Evolutionary conservation across 176 grass and related monocot genomes (phyloP).

Genomic region (Triticum dicoccoides): DNA sequence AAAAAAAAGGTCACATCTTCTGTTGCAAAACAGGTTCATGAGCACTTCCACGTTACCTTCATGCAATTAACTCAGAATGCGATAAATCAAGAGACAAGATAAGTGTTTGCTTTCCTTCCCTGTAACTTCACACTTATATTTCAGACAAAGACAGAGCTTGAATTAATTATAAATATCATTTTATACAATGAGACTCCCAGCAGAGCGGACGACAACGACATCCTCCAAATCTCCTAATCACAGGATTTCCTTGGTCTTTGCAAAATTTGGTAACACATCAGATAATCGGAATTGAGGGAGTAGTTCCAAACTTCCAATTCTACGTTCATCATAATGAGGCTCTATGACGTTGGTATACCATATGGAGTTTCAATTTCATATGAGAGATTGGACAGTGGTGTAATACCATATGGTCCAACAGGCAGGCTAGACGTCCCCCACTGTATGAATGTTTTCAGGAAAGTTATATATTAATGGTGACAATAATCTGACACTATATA

Average conservation of each 20-base stretch:
- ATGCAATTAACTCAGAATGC: neutral
- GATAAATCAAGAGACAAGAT: neutral
- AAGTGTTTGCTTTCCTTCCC: neutral
- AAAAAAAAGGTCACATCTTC: neutral
- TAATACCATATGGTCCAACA: neutral
- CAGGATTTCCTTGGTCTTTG: neutral
- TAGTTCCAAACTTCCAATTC: neutral
- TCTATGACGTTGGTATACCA: neutral
- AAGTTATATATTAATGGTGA: neutral
- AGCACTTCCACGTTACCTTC: neutral
- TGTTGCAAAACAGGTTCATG: neutral
- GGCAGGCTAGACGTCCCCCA: neutral
- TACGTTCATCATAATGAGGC: neutral
- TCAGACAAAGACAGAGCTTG: neutral
- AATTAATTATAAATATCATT: neutral
- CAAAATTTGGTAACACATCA: neutral
- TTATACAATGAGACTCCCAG: neutral
- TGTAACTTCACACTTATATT: neutral
- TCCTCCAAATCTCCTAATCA: neutral
- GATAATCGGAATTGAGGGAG: neutral
- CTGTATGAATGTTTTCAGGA: neutral
- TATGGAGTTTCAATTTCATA: neutral
- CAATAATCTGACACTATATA: neutral
- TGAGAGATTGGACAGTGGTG: neutral
- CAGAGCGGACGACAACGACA: neutral